Percentiles rank a stretch among this genome's conserved stretches.
Conservation (phyloP, 2,329 filamentous ascomycete genomes). For the Achaetomium macrosporum region DNA sequence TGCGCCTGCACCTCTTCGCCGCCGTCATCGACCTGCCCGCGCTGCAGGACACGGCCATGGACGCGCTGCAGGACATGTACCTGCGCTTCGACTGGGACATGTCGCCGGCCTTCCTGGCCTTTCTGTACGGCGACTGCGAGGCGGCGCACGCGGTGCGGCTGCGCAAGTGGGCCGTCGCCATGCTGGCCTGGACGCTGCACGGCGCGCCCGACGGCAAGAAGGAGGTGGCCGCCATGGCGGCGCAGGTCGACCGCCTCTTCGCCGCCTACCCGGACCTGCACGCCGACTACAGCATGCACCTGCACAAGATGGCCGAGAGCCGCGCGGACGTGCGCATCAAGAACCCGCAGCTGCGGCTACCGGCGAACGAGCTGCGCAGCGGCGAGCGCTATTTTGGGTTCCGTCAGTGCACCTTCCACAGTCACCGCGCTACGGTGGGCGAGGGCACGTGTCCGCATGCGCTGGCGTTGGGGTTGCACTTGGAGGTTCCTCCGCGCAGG, state of each 20-base stretch:
- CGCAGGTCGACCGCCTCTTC: conserved; percentile 40
- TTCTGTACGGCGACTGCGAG: conserved; percentile 50
- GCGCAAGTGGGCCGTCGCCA: conserved; percentile 54
- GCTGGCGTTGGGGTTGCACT: background rate
- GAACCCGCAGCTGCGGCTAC: conserved; percentile 55
- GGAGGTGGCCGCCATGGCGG: conserved; percentile 19
- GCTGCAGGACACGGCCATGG: conserved; percentile 53
- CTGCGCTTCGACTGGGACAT: conserved; percentile 55
- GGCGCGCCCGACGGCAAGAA: conserved; percentile 23
- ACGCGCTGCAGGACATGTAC: conserved; percentile 54
- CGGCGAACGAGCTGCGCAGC: conserved; percentile 49
- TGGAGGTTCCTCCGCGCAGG: no score
- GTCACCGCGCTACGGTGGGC: conserved; percentile 48
- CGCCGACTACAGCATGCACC: conserved; percentile 47
- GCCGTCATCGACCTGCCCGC: conserved; percentile 43
- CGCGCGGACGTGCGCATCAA: conserved; percentile 50
- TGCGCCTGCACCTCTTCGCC: conserved; percentile 53
- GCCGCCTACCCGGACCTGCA: conserved; percentile 40
- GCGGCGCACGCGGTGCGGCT: conserved; percentile 44
- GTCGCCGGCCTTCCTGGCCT: conserved; percentile 44
- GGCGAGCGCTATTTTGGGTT: conserved; percentile 56
- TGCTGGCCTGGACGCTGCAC: conserved; percentile 52
- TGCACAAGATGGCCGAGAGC: conserved; percentile 46
- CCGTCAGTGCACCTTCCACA: conserved; percentile 56
- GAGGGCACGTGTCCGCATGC: conserved; percentile 48